Evolutionary conservation across 805 yeast species (phyloP), one percentile per base, ranked within the genome.

Genomic region (Dipodascopsis uninucleata): DNA sequence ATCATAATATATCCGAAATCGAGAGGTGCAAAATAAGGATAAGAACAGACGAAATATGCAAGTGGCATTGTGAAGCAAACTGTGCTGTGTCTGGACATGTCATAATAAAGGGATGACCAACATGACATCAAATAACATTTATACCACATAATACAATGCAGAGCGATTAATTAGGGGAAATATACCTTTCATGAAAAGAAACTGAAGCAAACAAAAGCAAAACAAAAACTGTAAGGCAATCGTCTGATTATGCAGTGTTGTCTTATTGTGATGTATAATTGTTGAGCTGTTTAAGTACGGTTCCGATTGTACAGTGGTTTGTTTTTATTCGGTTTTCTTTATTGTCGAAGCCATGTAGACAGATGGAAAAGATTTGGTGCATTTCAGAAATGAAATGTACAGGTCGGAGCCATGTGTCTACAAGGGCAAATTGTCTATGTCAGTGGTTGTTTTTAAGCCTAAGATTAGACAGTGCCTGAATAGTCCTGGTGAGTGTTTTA

Each of bases 301-400:
- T 25, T 26, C 37, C 25, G 35, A 21, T 23, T 18, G 35, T 38
- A 26, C 21, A 38, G 23, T 18, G 20, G 28, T 25, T 17, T 6
- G 18, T 34, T 34, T 33, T 18, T 14, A 14, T 22, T 26, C 29
- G 29, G 14, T 9, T 20, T 18, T 34, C 14, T 34, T 28, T 34
- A 34, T 34, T 34, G 37, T 45, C 31, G 49, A 34, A 45, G 45
- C 45, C 48, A 26, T 23, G 40, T 43, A 28, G 44, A 36, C 28
- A 36, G 29, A 41, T 39, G 45, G 49, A 44, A 18, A 31, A 36
- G 44, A 28, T 25, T 28, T 28, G 35, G 36, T 38, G 21, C 37
- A 31, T 7, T 18, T 38, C 25, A 38, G 6, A 10, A 25, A 20
- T n/a, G 35, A 14, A 12, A 20, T 17, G 36, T 7, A 14, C 18